A percentile compares a stretch with the other conserved stretches of the same genome.
Evolutionary conservation across 192 early-diverging fungal genomes (phyloP).

Genomic region (Thoreauomyces humboldtii): DNA sequence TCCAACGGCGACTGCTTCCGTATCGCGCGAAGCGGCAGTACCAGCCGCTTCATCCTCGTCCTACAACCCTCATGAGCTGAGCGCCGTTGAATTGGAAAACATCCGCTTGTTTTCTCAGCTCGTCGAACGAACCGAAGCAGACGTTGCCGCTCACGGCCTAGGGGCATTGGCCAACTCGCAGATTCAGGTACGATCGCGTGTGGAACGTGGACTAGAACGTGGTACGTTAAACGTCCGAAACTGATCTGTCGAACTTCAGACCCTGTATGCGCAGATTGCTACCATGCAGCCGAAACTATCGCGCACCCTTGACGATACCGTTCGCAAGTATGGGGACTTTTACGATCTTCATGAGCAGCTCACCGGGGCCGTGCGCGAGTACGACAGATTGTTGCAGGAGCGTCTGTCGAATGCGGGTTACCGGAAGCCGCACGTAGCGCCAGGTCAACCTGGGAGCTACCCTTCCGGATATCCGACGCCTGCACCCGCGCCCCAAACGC

Average conservation of each 20-base stretch:
- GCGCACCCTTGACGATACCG: constrained; percentile 68
- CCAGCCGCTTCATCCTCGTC: background rate
- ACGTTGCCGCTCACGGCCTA: constrained; percentile 56
- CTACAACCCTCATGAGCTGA: constrained; percentile 57
- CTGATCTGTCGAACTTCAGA: too few relatives aligned
- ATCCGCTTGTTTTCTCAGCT: constrained; percentile 86
- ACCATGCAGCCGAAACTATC: constrained; percentile 82
- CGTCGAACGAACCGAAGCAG: constrained; percentile 73
- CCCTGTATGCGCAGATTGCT: constrained; percentile 82
- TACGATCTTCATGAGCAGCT: constrained; percentile 82
- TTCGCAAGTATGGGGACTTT: constrained; percentile 74
- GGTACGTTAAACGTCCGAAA: constrained; percentile 8
- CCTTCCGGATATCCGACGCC: background rate
- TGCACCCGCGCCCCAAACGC: background rate
- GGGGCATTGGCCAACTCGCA: constrained; percentile 78
- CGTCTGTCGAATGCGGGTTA: constrained; percentile 37
- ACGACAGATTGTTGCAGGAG: constrained; percentile 84
- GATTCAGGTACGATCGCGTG: constrained; percentile 63
- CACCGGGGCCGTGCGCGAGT: constrained; percentile 74
- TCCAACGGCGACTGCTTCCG: constrained; percentile 7
- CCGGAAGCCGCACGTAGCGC: background rate
- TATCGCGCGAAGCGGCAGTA: constrained; percentile 9
- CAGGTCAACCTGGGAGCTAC: background rate
- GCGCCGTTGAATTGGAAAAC: constrained; percentile 79
- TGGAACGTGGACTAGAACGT: constrained; percentile 20